Evolutionary conservation across 2,329 filamentous ascomycete genomes (phyloP).

Genomic region (Talaromyces piceae): DNA sequence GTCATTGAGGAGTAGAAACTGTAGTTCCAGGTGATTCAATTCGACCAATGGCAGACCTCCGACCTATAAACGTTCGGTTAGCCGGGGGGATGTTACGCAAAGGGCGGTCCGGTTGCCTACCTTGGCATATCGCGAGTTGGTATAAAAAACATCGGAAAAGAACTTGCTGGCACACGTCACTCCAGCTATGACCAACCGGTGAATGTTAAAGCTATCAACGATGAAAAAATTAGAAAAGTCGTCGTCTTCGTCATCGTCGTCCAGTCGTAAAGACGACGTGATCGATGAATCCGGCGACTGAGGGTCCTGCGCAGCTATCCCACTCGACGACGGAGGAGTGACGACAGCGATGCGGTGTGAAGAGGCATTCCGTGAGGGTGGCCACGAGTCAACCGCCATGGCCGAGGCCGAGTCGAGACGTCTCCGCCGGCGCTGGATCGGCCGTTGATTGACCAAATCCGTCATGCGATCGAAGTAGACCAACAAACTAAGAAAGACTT

Average conservation of each 20-base stretch:
- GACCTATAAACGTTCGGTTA: slow-evolving; percentile 53
- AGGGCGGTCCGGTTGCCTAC: slow-evolving; percentile 44
- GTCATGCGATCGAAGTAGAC: slow-evolving; percentile 99
- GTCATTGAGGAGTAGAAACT: slow-evolving; percentile 92
- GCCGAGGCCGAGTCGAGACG: slow-evolving; percentile 18
- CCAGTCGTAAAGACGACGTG: slow-evolving; percentile 26
- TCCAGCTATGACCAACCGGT: slow-evolving; percentile 89
- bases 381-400: background rate
- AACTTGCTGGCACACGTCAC: slow-evolving; percentile 99
- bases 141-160: slow-evolving; percentile 98
- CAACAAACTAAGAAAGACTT: slow-evolving; percentile 89
- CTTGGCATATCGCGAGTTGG: slow-evolving; percentile 98
- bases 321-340: slow-evolving; percentile 30
- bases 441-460: slow-evolving; percentile 79
- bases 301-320: slow-evolving; percentile 28
- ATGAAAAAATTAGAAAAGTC: slow-evolving; percentile 71
- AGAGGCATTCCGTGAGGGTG: slow-evolving; percentile 10
- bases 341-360: slow-evolving; percentile 24
- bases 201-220: slow-evolving; percentile 98
- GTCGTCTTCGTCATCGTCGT: slow-evolving; percentile 44
- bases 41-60: slow-evolving; percentile 86
- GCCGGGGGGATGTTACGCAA: background rate
- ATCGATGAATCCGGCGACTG: slow-evolving; percentile 23
- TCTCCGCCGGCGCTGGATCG: slow-evolving; percentile 51
- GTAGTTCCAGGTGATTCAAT: slow-evolving; percentile 90